A percentile compares a stretch with the other conserved stretches of the same genome.
These are phyloP conservation scores for Debaryomyces hansenii DNA, from an alignment of 805 yeast genomes.

Conservation along the genomic window DNA sequence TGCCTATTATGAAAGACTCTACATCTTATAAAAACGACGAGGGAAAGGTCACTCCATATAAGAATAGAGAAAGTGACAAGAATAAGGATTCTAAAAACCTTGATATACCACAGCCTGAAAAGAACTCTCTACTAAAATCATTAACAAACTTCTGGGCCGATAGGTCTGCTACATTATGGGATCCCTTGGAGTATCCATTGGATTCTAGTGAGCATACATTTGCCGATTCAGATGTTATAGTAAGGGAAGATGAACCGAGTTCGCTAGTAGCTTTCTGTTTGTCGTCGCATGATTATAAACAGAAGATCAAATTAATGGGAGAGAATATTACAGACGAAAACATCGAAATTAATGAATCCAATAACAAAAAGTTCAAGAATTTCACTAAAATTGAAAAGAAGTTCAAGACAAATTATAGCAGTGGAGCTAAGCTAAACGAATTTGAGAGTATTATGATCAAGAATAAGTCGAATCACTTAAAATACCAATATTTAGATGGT, in stretches of 20 bases:
- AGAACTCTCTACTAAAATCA: constrained; percentile 75
- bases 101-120: constrained; percentile 53
- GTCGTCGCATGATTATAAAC: constrained; percentile 78
- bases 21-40: background rate
- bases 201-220: constrained; percentile 83
- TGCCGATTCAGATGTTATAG: constrained; percentile 89
- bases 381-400: constrained; percentile 44
- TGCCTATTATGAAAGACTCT: background rate
- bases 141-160: constrained; percentile 96
- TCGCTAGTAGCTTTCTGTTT: constrained; percentile 91
- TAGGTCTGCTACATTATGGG: constrained; percentile 93
- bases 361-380: constrained; percentile 32
- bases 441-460: constrained; percentile 75
- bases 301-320: constrained; percentile 47
- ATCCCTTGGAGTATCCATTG: constrained; percentile 83
- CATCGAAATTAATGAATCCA: constrained; percentile 23
- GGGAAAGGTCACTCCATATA: background rate
- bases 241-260: constrained; percentile 95
- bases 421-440: constrained; percentile 24
- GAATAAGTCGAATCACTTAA: constrained; percentile 83
- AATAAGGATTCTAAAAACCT: constrained; percentile 9
- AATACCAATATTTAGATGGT: constrained; percentile 89
- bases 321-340: constrained; percentile 7
- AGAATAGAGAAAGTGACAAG: constrained; percentile 3
- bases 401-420: constrained; percentile 31